Base-by-base conservation (phyloP, 345 rosid genomes). In the Punica granatum region DNA sequence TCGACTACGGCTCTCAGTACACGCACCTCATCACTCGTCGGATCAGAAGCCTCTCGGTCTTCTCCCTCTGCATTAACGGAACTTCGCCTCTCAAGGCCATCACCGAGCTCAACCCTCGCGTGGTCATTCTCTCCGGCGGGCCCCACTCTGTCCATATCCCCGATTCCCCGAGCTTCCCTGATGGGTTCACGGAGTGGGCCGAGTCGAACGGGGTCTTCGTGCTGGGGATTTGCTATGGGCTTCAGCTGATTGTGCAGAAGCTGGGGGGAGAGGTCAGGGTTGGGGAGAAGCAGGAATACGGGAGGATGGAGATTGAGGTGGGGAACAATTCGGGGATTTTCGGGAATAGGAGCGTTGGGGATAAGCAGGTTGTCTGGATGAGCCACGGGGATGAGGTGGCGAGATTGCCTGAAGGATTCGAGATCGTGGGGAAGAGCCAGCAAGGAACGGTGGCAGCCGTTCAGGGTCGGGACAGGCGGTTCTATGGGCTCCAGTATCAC, bases 311-410 rank as follows among this genome's bases (percentile, higher is more conserved):
- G 84, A 86, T 91, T 78, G 82, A 34, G 69, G 99, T 91, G 34
- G 81, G 71, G 60, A 69, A 73, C 26, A 77, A 60, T 65, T 60
- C 56, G 3, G 95, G 91, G 63, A 67, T 94, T 68, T 91, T 77
- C 63, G 95, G 99, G 69, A 69, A 75, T 15, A 86, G 79, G 73
- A 74, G 60, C 42, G 87, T 66, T 69, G 97, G 92, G 64, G 88
- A 94, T 39, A 80, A 61, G 72, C 92, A 91, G 79, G 82, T 81
- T 16, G 99, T 88, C 60, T 94, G 98, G 99, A 94, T 91, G 99
- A 94, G 99, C 51, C 99, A 91, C 69, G 99, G 98, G 0, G 99
- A 89, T 64, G 99, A 94, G 84, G 96, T 88, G 7, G 82, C 68
- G 3, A 63, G 69, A 51, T 71, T 94, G 73, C 97, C 97, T 25